Evolutionary conservation across 805 yeast species (phyloP), one percentile per base, ranked within the genome.

Genomic region (Metschnikowia bowlesiae): DNA sequence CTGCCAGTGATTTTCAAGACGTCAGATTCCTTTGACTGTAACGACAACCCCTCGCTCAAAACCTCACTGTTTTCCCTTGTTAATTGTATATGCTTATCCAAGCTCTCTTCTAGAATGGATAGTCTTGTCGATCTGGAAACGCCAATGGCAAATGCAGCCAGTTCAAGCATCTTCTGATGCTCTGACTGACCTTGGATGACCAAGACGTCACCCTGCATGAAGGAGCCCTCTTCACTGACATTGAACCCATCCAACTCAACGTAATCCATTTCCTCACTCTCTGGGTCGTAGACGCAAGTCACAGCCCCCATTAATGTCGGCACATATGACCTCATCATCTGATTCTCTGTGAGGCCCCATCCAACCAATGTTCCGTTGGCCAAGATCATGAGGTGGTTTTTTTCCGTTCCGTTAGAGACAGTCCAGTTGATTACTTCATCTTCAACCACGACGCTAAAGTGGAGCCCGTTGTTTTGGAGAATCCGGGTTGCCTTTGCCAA

Each of bases 71-170:
- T 80, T 31, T 70, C 70, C 57, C 83, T 79, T 1, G 95, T 84
- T 46, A 80, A 64, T 34, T 64, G 68, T n/a, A 88, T 79, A 59
- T 85, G 87, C 29, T 76, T 69, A 56, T 90, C 97, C 39, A 89
- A 70, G 4, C 84, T 75, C 28, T 78, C 74, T 64, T 91, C 97
- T 36, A 91, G 66, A 1, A 89, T 82, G 0, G 96, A 90, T 40
- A 91, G 71, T 62, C 94, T 80, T 0, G 97, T 90, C 2, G 96
- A 87, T 57, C 97, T 70, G 0, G 96, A 85, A 32, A 91, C 70
- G 0, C 97, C 97, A 48, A 88, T 84, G 1, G 96, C 85, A 66
- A 90, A 90, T 0, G 97, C 96, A 8, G 90, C 86, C 69, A 85
- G 89, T 61, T 89, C 96, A 36, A 87, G 68, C 34, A 85, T 59